A percentile compares a stretch with the other conserved stretches of the same genome.
Evolutionary conservation across 163 green algal genomes (phyloP).

Genomic region (Smithsoniella earleae): DNA sequence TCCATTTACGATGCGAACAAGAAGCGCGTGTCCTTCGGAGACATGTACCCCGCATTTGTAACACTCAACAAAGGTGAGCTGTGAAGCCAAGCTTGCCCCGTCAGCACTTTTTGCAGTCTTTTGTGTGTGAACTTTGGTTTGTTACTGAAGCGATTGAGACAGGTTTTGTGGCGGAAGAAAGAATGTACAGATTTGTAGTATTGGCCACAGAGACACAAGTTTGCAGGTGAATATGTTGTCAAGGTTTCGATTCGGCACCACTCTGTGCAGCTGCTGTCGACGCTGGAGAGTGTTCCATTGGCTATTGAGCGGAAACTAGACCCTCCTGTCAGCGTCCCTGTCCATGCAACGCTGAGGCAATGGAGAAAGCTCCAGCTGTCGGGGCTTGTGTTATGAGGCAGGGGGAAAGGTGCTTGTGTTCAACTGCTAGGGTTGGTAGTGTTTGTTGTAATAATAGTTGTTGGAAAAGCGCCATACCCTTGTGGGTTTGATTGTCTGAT

Average conservation of each 20-base stretch:
- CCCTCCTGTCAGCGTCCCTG: constrained; percentile 48
- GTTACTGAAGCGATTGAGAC: no score
- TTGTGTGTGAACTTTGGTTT: no score
- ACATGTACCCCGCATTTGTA: constrained; percentile 45
- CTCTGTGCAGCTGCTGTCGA: constrained; percentile 61
- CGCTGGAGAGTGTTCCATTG: constrained; percentile 43
- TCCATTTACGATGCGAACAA: constrained; percentile 58
- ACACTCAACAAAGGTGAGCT: constrained; percentile 60
- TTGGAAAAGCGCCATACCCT: no score
- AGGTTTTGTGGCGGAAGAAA: background rate
- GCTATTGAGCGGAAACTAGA: constrained; percentile 59
- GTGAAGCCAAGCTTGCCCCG: constrained; percentile 44
- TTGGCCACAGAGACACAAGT: no score
- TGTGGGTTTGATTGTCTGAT: no score
- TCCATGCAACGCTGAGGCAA: constrained; percentile 50
- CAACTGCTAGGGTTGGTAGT: no score
- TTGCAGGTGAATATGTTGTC: constrained; percentile 12
- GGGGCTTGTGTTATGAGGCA: no score
- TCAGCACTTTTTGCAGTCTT: no score
- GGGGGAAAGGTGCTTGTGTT: no score
- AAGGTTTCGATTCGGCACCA: constrained; percentile 63
- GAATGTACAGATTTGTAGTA: no score
- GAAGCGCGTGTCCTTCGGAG: constrained; percentile 36
- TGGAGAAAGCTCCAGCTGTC: no score
- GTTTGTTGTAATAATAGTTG: no score